phyloP scores from a whole-genome alignment of 129 eudicot genomes.

The Pulicaria dysenterica region DNA sequence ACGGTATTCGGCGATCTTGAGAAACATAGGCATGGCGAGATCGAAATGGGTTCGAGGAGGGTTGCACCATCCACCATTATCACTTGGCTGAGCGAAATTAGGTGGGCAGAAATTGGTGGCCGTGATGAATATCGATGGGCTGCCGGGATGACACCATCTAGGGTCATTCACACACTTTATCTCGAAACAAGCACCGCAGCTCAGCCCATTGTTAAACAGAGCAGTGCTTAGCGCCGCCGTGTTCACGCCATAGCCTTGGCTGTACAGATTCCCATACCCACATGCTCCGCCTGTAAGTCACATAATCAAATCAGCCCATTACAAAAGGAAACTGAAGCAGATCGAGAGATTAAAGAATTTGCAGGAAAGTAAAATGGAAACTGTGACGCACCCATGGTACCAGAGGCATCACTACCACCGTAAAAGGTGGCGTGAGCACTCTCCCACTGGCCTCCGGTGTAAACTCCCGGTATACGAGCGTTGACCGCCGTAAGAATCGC shows the following conservation, averaged over 20 bases:
- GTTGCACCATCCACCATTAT: constrained; percentile 75
- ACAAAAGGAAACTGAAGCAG: background rate
- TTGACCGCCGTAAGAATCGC: constrained; percentile 24
- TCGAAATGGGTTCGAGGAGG: constrained; percentile 70
- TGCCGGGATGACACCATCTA: constrained; percentile 62
- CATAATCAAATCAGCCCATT: background rate
- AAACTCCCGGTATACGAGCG: constrained; percentile 60
- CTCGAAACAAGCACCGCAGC: constrained; percentile 69
- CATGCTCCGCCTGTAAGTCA: constrained; percentile 57
- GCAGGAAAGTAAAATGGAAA: background rate
- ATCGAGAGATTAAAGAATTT: background rate
- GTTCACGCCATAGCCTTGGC: constrained; percentile 74
- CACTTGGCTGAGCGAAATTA: constrained; percentile 54
- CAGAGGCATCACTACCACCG: constrained; percentile 77
- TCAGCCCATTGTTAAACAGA: constrained; percentile 58
- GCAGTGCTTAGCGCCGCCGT: constrained; percentile 73
- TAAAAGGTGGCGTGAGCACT: constrained; percentile 77
- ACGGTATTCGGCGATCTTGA: constrained; percentile 57
- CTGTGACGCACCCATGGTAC: constrained; percentile 63
- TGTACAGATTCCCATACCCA: constrained; percentile 67
- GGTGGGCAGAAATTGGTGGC: constrained; percentile 75
- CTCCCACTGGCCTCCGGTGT: constrained; percentile 61
- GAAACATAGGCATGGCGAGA: constrained; percentile 71
- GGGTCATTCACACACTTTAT: constrained; percentile 58
- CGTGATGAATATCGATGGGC: constrained; percentile 62